Base-by-base conservation (phyloP, 352 stramenopile species). In the Phytophthora macrochlamydospora region DNA sequence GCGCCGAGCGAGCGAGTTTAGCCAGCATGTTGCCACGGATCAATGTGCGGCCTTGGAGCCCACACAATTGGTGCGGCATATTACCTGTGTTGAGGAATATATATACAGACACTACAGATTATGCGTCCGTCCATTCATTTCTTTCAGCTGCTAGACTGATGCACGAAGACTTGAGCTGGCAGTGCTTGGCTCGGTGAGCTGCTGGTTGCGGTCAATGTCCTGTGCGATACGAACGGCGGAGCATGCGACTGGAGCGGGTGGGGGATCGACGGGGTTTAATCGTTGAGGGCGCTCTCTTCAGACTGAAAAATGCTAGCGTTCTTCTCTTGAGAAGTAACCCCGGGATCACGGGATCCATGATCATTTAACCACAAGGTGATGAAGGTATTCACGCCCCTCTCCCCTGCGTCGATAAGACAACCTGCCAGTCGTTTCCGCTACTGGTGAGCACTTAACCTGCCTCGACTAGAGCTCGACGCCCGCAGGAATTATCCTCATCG, bases 331-430 rank as follows among this genome's bases (percentile, higher is more conserved):
- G 55, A 59, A 64, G 67, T 61, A 81, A 83, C 83, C 87, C 81
- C 81, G 83, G 81, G 83, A 84, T 92, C 81, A 42, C 73, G 83
- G 83, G 83, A 92, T 84, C 79, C 81, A 88, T 89, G 83, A 92
- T 91, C 78, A 75, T 53, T 75, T 76, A 73, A 58, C 73, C 69
- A 77, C 65, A 87, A 89, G 82, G 80, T 81, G 81, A 80, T 69
- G 80, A 91, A 89, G 80, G 83, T 91, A 89, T 83, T 77, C 50
- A 35, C 45, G 61, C 72, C 56, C 62, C 53, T 73, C 61, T 55
- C 44, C 44, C 43, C 56, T 37, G 53, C 53, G 42, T n/a, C 51
- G 24, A 7, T 2, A 38, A 14, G 46, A 44, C 40, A 51, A 61
- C 40, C 50, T 44, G 57, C 32, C 52, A 44, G 29, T 18, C 48